phyloP scores from a whole-genome alignment of 2,329 filamentous ascomycete genomes.

The Hymenoscyphus infarciens region DNA sequence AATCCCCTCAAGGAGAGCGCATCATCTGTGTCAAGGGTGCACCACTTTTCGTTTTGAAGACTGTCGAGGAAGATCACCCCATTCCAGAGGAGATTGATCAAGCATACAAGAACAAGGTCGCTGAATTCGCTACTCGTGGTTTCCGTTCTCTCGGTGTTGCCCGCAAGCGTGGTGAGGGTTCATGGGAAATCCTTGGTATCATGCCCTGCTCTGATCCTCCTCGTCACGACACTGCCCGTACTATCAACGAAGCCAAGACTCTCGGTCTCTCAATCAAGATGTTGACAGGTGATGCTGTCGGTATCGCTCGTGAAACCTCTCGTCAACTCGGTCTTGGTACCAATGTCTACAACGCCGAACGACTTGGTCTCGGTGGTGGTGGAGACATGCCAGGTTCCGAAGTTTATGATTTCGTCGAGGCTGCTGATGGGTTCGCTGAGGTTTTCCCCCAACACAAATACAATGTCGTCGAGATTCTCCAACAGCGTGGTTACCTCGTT shows the following conservation, averaged over 20 bases:
- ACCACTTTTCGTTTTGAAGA: constrained; percentile 81
- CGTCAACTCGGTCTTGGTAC: constrained; percentile 88
- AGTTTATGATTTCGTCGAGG: constrained; percentile 93
- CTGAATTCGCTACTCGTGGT: constrained; percentile 87
- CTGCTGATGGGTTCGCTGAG: constrained; percentile 90
- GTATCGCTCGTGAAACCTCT: constrained; percentile 87
- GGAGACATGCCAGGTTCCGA: constrained; percentile 92
- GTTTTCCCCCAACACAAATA: constrained; percentile 96
- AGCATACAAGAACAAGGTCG: constrained; percentile 89
- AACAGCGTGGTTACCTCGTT: constrained; percentile 89
- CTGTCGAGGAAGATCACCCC: constrained; percentile 79
- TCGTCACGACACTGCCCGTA: constrained; percentile 85
- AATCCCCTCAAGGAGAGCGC: constrained; percentile 77
- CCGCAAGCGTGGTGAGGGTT: constrained; percentile 75
- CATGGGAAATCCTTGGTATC: constrained; percentile 90
- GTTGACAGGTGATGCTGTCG: constrained; percentile 92
- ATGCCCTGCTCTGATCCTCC: constrained; percentile 93
- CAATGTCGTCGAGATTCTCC: constrained; percentile 87
- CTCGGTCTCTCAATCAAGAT: constrained; percentile 92
- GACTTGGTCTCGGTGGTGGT: constrained; percentile 82
- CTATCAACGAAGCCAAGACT: constrained; percentile 83
- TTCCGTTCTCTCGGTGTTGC: constrained; percentile 93
- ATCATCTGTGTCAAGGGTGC: constrained; percentile 91
- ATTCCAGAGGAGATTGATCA: constrained; percentile 73
- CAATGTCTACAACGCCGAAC: constrained; percentile 91